Evolutionary conservation across 108 stramenopile species (phyloP).

Genomic region (Cyclotella baltica): DNA sequence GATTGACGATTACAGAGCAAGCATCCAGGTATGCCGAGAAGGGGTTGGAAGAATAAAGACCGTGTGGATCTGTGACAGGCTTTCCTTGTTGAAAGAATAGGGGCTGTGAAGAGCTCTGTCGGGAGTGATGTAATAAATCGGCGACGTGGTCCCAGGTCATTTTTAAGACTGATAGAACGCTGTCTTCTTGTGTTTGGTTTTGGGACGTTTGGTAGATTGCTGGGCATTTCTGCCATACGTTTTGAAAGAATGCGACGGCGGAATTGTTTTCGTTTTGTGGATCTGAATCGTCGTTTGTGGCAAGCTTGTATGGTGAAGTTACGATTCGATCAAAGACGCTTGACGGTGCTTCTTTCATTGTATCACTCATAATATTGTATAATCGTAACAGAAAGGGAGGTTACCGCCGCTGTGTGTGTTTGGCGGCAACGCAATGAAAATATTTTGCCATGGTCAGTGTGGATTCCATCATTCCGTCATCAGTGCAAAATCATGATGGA

Average conservation of each 20-base stretch:
- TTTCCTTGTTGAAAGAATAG: conserved; percentile 63
- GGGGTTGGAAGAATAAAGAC: conserved; percentile 58
- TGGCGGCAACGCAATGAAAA: too few relatives aligned
- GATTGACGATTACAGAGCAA: conserved; percentile 81
- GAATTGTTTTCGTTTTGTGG: background rate
- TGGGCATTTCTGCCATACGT: conserved; percentile 11
- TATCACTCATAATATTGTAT: too few relatives aligned
- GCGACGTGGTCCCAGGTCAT: conserved; percentile 60
- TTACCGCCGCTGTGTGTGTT: too few relatives aligned
- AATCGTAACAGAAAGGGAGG: too few relatives aligned
- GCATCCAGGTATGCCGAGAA: conserved; percentile 81
- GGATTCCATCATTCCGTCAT: too few relatives aligned
- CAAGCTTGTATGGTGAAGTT: conserved; percentile 27
- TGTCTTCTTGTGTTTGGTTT: background rate
- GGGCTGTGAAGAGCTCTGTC: conserved; percentile 29
- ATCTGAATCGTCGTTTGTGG: background rate
- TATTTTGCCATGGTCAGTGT: too few relatives aligned
- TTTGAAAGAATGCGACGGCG: background rate
- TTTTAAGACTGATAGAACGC: conserved; percentile 30
- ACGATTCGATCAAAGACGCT: conserved; percentile 19
- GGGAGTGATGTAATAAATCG: conserved; percentile 49
- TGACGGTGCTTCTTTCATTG: too few relatives aligned
- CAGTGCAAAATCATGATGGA: too few relatives aligned
- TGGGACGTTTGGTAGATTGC: conserved; percentile 5
- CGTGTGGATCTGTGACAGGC: conserved; percentile 44